Evolutionary conservation across 169 alveolate species (phyloP).

Genomic region (Eimeria tenella): DNA sequence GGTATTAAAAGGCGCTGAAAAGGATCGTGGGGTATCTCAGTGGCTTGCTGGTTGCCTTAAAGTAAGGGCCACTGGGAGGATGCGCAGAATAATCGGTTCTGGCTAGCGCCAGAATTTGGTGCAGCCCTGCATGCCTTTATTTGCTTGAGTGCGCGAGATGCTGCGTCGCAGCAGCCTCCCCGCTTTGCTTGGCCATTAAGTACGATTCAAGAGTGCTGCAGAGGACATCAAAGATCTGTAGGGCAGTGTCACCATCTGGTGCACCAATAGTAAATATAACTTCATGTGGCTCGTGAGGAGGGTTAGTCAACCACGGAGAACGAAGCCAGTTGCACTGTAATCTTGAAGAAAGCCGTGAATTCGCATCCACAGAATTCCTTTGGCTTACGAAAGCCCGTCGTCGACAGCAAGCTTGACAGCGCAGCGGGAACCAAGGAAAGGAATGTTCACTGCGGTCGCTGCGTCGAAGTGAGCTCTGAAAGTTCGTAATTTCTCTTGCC

Average conservation of each 20-base stretch:
- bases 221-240: slow-evolving; percentile 41
- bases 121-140: too few species aligned
- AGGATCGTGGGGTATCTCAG: too few species aligned
- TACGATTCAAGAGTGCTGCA: slow-evolving; percentile 14
- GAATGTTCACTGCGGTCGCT: neutral
- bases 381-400: neutral
- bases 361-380: neutral
- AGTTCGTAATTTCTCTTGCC: neutral
- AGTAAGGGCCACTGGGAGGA: too few species aligned
- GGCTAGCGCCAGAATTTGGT: too few species aligned
- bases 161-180: neutral
- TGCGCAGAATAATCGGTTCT: too few species aligned
- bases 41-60: too few species aligned
- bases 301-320: neutral
- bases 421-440: neutral
- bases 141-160: too few species aligned
- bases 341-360: neutral
- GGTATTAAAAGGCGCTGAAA: too few species aligned
- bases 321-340: neutral
- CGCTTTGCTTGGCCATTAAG: neutral
- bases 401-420: neutral
- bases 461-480: neutral
- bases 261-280: slow-evolving; percentile 8
- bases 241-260: slow-evolving; percentile 8
- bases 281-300: slow-evolving; percentile 6